Base-by-base conservation (phyloP, 345 rosid genomes). In the Limnanthes douglasii region DNA sequence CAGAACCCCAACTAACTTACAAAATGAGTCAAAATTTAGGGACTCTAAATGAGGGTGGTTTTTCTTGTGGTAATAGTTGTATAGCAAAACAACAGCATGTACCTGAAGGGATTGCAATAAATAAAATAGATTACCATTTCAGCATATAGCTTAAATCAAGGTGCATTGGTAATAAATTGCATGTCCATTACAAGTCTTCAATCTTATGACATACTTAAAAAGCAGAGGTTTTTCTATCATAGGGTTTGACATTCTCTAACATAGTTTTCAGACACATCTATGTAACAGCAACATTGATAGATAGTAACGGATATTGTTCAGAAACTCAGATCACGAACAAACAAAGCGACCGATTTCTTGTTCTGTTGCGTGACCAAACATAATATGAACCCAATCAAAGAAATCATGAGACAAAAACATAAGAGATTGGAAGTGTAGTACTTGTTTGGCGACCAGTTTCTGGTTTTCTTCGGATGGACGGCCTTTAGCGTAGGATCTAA, bases 361-460 rank as follows among this genome's bases (percentile, higher is more conserved):
- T n/a, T n/a, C n/a, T n/a, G n/a, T n/a, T n/a, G n/a, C 11, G 8
- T 21, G 10, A 24, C 1, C 10, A 24, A 30, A 34, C 12, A n/a
- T 27, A n/a, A 27, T 8, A 24, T 4, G 8, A 11, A 12, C 1
- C 14, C 29, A 34, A 14, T 8, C 5, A 8, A 11, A 18, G 12
- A 16, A 16, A 15, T 23, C 15, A 31, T 41, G 22, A 50, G 5
- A 0, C 0, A 15, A 29, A 15, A 7, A 18, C 15, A n/a, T 6
- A 0, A 39, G 19, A 21, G 41, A 8, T n/a, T n/a, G n/a, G n/a
- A n/a, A n/a, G n/a, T n/a, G n/a, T n/a, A 20, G 39, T 2, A 86
- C 97, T 94, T 86, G 97, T 21, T 69, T 67, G 1, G 88, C 83
- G 1, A 75, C 75, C 10, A 50, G 53, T 48, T 71, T 61, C 15